Evolutionary conservation across 2,329 filamentous ascomycete genomes (phyloP).

Genomic region (Botrytis deweyae): DNA sequence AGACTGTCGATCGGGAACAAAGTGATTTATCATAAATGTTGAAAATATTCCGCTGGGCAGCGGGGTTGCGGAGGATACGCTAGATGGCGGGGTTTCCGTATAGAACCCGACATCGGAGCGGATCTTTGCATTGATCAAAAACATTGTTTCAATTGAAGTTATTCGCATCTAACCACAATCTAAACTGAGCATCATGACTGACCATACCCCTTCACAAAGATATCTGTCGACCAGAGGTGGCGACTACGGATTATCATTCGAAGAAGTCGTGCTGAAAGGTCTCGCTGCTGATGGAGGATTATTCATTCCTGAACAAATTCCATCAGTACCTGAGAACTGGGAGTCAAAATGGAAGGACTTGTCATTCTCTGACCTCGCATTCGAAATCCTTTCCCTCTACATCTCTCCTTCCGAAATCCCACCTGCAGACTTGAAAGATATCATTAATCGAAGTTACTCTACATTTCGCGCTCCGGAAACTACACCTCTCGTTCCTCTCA

Average conservation of each 20-base stretch:
- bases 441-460: constrained; percentile 82
- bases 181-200: constrained; percentile 24
- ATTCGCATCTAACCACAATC: background rate
- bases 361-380: constrained; percentile 78
- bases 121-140: background rate
- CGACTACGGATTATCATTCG: constrained; percentile 75
- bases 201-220: constrained; percentile 53
- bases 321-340: constrained; percentile 62
- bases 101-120: constrained; percentile 7
- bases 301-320: constrained; percentile 84
- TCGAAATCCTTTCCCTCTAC: constrained; percentile 82
- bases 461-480: constrained; percentile 81
- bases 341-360: constrained; percentile 71
- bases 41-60: background rate
- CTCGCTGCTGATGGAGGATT: constrained; percentile 84
- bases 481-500: constrained; percentile 76
- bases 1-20: background rate
- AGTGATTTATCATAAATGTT: background rate
- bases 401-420: constrained; percentile 84
- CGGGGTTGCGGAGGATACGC: background rate
- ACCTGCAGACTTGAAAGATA: constrained; percentile 71
- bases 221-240: constrained; percentile 64
- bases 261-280: constrained; percentile 86
- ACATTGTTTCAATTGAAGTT: constrained; percentile 4
- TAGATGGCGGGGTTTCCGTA: constrained; percentile 7